Conservation (phyloP, 495 filamentous ascomycete species). For the Hypoxylon lienhwacheense region DNA sequence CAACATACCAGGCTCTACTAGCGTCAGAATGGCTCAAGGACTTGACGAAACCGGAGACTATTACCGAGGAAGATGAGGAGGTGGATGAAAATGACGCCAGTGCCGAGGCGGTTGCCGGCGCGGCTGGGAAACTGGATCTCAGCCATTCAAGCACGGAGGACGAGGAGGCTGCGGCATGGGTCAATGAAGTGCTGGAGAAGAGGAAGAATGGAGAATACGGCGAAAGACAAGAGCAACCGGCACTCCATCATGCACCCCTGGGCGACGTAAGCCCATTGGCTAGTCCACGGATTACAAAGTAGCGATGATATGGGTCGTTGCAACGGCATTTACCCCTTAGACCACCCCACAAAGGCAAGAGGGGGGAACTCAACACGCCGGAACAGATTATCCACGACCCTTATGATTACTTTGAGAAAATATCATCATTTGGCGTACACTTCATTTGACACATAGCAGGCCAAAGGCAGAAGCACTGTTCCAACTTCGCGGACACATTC, state of each 20-base stretch:
- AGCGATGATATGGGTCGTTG: conserved; percentile 5
- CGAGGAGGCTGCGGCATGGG: conserved; percentile 82
- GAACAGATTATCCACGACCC: conserved; percentile 33
- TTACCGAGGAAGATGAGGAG: conserved; percentile 72
- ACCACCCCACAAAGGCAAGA: conserved; percentile 12
- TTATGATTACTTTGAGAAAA: conserved; percentile 35
- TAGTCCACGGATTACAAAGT: conserved; percentile 38
- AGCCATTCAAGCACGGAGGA: conserved; percentile 59
- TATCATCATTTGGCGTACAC: conserved; percentile 40
- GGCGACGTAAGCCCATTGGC: conserved; percentile 58
- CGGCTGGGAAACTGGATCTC: conserved; percentile 47
- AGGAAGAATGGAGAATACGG: conserved; percentile 55
- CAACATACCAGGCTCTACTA: conserved; percentile 85
- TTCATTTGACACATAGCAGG: conserved; percentile 30
- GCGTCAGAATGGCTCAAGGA: conserved; percentile 84
- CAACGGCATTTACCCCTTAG: conserved; percentile 16
- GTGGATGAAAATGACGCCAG: conserved; percentile 53
- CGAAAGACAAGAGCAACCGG: conserved; percentile 55
- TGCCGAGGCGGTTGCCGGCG: conserved; percentile 47
- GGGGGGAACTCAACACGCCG: conserved; percentile 12
- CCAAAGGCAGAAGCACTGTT: conserved; percentile 22
- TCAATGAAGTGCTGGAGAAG: conserved; percentile 66
- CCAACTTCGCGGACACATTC: no score
- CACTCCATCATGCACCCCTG: conserved; percentile 76
- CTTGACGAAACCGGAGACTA: conserved; percentile 80